Base-by-base conservation (phyloP, 2,329 filamentous ascomycete species). In the Nemania sp. region DNA sequence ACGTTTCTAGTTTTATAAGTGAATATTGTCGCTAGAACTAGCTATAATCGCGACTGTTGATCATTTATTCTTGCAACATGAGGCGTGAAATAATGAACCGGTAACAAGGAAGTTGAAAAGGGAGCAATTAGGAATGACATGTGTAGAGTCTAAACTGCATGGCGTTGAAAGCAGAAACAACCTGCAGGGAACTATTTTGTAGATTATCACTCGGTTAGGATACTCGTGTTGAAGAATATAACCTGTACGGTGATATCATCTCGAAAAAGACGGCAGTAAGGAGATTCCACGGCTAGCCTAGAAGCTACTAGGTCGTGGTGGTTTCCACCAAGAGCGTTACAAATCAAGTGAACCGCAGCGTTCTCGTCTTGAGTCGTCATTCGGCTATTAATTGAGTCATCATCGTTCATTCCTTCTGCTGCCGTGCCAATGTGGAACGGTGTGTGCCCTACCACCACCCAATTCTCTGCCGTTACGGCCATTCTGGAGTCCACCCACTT, bases 161-260 rank as follows among this genome's bases (percentile, higher is more conserved):
- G 25, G 25, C 7, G 25, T 29, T 29, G 7, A 7, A 29, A 29
- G 7, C 25, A 29, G 25, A 4, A 29, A 29, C 25, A 29, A 29
- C 3, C 25, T 4, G 25, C 25, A 7, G 25, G 25, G 4, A 29
- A 29, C 25, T 29, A 29, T 29, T 29, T 7, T 29, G 3, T 29
- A 4, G 25, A 29, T 29, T 3, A 3, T 29, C 25, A 29, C 25
- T 7, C 7, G 25, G 3, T 29, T 7, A 4, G 7, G 25, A 29
- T 29, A 39, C 10, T 11, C 10, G 9, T 17, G n/a, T 43, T 45
- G 39, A 56, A 56, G 21, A 49, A 25, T 3, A 56, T 6, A 2
- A 56, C 54, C 15, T 49, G 35, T 6, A 56, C 45, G 10, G 45
- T 56, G 2, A 49, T 56, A 11, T 56, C 25, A 32, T 56, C 34